Evolutionary conservation across 805 yeast genomes (phyloP).

Genomic region (Barnettozyma wickerhamii): DNA sequence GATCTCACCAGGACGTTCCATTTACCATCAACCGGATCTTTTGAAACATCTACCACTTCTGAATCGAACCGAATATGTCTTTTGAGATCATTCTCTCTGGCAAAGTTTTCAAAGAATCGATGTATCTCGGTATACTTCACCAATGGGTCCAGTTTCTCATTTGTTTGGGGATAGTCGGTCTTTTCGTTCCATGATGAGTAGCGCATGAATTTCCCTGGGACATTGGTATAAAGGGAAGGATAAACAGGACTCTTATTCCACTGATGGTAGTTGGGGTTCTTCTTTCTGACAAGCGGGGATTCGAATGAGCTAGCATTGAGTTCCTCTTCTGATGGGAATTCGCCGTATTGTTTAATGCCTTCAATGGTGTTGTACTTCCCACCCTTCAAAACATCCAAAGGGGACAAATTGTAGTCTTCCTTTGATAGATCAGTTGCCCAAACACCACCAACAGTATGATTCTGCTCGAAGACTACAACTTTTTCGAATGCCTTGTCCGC

Average conservation of each 20-base stretch:
- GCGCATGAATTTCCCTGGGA: conserved; percentile 23
- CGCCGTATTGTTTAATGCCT: conserved; percentile 21
- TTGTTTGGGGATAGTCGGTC: conserved; percentile 27
- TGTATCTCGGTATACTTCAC: conserved; percentile 21
- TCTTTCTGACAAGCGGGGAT: conserved; percentile 15
- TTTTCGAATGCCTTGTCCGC: conserved; percentile 8
- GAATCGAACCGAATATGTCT: conserved; percentile 34
- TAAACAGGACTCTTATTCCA: conserved; percentile 35
- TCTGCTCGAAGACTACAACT: conserved; percentile 38
- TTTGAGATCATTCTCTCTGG: conserved; percentile 26
- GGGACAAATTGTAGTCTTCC: conserved; percentile 8
- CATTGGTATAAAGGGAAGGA: conserved; percentile 33
- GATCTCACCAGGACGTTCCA: conserved; percentile 32
- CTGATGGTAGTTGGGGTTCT: conserved; percentile 29
- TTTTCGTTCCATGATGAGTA: conserved; percentile 25
- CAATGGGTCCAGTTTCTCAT: conserved; percentile 27
- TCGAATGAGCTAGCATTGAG: conserved; percentile 17
- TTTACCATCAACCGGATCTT: conserved; percentile 26
- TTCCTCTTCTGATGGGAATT: conserved; percentile 9
- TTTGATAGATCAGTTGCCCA: conserved; percentile 26
- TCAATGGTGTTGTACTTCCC: conserved; percentile 32
- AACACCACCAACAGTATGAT: conserved; percentile 35
- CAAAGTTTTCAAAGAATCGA: conserved; percentile 17
- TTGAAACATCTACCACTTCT: conserved; percentile 33
- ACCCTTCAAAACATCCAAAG: conserved; percentile 30